These are phyloP conservation scores for Botrytis paeoniae DNA, from an alignment of 2,329 filamentous ascomycete genomes.

Conservation along the genomic window DNA sequence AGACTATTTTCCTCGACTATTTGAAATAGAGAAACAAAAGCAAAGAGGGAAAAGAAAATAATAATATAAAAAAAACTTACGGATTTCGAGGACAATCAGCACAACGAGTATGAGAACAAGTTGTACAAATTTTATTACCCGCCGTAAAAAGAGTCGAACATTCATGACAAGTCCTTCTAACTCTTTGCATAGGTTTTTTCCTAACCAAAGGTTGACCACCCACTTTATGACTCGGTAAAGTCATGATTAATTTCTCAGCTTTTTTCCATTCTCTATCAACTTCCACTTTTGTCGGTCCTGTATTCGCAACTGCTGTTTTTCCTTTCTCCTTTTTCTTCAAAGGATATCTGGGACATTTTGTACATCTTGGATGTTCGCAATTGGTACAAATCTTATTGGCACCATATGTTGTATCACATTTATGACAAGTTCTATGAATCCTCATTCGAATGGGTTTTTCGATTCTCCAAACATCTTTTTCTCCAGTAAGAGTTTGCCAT, in stretches of 20 bases:
- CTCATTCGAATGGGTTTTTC: conserved; percentile 77
- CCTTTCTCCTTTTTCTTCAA: conserved; percentile 48
- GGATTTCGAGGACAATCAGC: conserved; percentile 78
- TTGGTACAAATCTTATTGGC: conserved; percentile 68
- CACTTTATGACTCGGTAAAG: conserved; percentile 57
- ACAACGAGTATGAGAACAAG: conserved; percentile 72
- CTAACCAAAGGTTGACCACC: conserved; percentile 70
- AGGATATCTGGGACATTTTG: conserved; percentile 73
- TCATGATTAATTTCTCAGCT: conserved; percentile 52
- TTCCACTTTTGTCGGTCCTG: conserved; percentile 38
- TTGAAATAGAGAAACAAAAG: not conserved
- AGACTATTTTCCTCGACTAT: not conserved
- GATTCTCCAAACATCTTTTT: conserved; percentile 47
- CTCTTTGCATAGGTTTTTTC: conserved; percentile 68
- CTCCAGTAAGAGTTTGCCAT: conserved; percentile 26
- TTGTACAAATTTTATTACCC: conserved; percentile 60
- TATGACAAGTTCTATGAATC: conserved; percentile 76
- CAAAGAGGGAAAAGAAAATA: not conserved
- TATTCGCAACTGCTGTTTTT: conserved; percentile 51
- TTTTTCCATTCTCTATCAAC: conserved; percentile 28
- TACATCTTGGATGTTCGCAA: conserved; percentile 79
- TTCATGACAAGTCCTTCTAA: conserved; percentile 73
- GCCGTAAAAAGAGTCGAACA: conserved; percentile 63
- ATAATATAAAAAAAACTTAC: conserved; percentile 47
- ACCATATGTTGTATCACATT: conserved; percentile 73